Conservation (phyloP, 2,329 filamentous ascomycete species). For the Aspergillus piperis region DNA sequence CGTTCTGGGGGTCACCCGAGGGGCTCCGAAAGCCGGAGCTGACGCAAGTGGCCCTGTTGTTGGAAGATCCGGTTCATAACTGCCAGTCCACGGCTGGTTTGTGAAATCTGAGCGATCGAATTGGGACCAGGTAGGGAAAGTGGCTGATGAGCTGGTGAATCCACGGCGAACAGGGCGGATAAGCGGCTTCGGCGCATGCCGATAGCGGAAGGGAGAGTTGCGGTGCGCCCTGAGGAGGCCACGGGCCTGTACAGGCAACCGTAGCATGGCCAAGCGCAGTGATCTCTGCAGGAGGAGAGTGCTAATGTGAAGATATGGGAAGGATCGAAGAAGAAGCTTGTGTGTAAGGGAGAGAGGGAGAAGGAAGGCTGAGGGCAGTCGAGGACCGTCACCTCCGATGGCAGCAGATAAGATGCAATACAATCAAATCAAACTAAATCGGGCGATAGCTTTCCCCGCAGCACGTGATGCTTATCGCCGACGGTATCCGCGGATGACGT, state of each 20-base stretch:
- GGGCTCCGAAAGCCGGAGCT: constrained; percentile 58
- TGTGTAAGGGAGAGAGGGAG: not conserved
- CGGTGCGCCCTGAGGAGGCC: constrained; percentile 24
- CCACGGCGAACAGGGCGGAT: constrained; percentile 17
- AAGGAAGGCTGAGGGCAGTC: not conserved
- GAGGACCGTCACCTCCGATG: constrained; percentile 10
- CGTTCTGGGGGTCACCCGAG: constrained; percentile 61
- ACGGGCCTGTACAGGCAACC: constrained; percentile 32
- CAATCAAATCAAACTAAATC: constrained; percentile 5
- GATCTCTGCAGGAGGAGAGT: not conserved
- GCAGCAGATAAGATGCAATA: constrained; percentile 22
- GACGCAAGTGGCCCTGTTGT: constrained; percentile 65
- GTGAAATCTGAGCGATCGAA: constrained; percentile 65
- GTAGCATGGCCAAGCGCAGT: constrained; percentile 33
- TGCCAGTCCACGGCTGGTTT: constrained; percentile 62
- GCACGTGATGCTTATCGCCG: constrained; percentile 25
- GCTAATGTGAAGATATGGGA: not conserved
- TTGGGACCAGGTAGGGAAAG: constrained; percentile 48
- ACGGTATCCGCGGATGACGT: constrained; percentile 16
- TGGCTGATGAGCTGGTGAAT: constrained; percentile 34
- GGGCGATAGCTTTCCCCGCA: constrained; percentile 27
- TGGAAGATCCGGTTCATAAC: constrained; percentile 63
- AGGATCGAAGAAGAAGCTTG: not conserved
- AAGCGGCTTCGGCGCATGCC: constrained; percentile 17
- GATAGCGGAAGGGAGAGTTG: constrained; percentile 26